phyloP scores from a whole-genome alignment of 129 eudicot genomes.

The Flaveria robusta region DNA sequence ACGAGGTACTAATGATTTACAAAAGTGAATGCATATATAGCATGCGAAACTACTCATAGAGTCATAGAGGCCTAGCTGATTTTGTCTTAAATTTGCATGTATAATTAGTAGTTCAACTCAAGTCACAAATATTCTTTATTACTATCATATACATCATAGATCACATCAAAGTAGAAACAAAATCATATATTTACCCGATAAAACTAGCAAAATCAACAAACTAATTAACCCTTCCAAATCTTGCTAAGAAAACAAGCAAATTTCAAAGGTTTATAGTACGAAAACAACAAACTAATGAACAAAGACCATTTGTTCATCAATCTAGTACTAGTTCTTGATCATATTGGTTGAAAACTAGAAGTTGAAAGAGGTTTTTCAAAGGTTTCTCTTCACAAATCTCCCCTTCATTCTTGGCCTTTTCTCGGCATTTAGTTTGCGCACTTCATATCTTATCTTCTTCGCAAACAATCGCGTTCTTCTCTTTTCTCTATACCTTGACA shows the following conservation, averaged over 20 bases:
- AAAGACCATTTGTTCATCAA: conserved; percentile 35
- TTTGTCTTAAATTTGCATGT: conserved; percentile 12
- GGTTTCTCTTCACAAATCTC: conserved; percentile 81
- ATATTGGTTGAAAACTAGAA: conserved; percentile 36
- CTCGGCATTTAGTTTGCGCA: conserved; percentile 89
- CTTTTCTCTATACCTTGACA: conserved; percentile 85
- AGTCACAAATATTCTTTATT: conserved; percentile 12
- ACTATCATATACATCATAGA: conserved; percentile 13
- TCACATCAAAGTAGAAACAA: conserved; percentile 14
- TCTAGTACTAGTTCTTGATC: conserved; percentile 35
- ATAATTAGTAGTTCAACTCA: not conserved
- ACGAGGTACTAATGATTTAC: too few relatives aligned
- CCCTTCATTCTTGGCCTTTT: conserved; percentile 98
- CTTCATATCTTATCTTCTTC: conserved; percentile 89
- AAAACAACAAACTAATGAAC: conserved; percentile 23
- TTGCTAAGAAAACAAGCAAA: conserved; percentile 46
- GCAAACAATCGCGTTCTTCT: conserved; percentile 87
- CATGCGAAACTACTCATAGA: too few relatives aligned
- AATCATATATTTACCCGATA: conserved; percentile 22
- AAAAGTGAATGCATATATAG: too few relatives aligned
- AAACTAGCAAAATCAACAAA: not conserved
- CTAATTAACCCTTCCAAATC: conserved; percentile 24
- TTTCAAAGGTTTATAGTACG: conserved; percentile 16
- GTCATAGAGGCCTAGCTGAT: not conserved
- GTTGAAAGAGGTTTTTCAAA: conserved; percentile 36